Evolutionary conservation across 495 filamentous ascomycete genomes (phyloP).

Genomic region (Hyaloscypha variabilis): DNA sequence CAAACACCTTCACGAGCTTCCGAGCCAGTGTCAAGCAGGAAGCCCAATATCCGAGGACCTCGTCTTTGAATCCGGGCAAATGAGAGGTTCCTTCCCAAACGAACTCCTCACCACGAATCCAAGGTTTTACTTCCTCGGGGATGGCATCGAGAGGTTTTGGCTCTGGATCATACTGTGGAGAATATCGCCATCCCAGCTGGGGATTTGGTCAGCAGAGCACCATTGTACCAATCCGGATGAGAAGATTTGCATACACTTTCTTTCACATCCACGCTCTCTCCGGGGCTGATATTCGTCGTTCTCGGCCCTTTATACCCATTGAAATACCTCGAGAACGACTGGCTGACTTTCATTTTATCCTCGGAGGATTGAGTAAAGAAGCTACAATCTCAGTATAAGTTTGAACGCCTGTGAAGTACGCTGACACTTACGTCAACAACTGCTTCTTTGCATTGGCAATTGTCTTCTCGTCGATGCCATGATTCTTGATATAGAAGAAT

Average conservation of each 20-base stretch:
- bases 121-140: constrained; percentile 39
- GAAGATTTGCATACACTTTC: constrained; percentile 23
- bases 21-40: constrained; percentile 48
- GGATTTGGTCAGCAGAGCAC: not conserved
- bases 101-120: constrained; percentile 45
- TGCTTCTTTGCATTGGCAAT: constrained; percentile 47
- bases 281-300: constrained; percentile 28
- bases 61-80: constrained; percentile 49
- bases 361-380: constrained; percentile 50
- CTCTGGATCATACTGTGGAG: constrained; percentile 47
- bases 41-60: constrained; percentile 49
- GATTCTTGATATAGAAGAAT: constrained; percentile 59
- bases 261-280: constrained; percentile 32
- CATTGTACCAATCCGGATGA: too few relatives aligned
- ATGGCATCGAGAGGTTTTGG: constrained; percentile 36
- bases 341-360: constrained; percentile 40
- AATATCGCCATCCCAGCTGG: constrained; percentile 40
- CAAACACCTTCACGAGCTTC: constrained; percentile 50
- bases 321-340: constrained; percentile 29
- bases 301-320: constrained; percentile 36
- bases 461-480: constrained; percentile 49
- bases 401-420: not conserved
- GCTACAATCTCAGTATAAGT: constrained; percentile 1
- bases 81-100: constrained; percentile 52
- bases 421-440: constrained; percentile 27